Evolutionary conservation across 2,329 filamentous ascomycete genomes (phyloP).

Genomic region (Neodidymelliopsis sp.): DNA sequence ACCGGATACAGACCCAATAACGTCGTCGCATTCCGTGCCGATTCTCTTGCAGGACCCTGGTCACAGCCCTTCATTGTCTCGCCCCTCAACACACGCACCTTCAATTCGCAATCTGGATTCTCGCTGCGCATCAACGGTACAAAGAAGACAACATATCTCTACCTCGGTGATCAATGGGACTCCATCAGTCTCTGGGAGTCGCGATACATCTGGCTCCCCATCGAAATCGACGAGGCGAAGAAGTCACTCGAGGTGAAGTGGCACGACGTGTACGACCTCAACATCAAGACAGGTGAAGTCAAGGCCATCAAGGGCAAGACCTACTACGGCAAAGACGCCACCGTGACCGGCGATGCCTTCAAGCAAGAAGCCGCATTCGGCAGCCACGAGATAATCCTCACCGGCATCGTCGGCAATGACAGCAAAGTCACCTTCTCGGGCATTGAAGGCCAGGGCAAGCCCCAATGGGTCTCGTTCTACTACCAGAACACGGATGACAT

Average conservation of each 20-base stretch:
- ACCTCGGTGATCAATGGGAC: conserved; percentile 63
- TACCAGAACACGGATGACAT: conserved; percentile 68
- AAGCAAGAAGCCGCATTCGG: conserved; percentile 65
- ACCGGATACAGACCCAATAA: conserved; percentile 70
- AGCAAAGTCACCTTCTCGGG: conserved; percentile 61
- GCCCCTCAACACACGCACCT: conserved; percentile 60
- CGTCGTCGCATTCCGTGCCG: conserved; percentile 64
- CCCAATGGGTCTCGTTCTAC: conserved; percentile 66
- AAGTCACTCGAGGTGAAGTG: conserved; percentile 60
- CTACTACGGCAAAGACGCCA: conserved; percentile 58
- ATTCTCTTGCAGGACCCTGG: conserved; percentile 60
- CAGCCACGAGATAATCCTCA: conserved; percentile 56
- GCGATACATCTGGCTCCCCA: conserved; percentile 65
- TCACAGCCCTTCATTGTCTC: conserved; percentile 63
- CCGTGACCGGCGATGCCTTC: conserved; percentile 57
- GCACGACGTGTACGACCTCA: conserved; percentile 64
- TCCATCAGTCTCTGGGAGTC: conserved; percentile 65
- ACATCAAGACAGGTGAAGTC: conserved; percentile 61
- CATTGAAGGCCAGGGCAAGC: conserved; percentile 59
- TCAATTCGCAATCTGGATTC: conserved; percentile 63
- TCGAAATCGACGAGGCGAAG: conserved; percentile 60
- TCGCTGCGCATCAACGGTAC: conserved; percentile 57
- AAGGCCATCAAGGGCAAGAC: conserved; percentile 56
- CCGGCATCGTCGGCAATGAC: conserved; percentile 63
- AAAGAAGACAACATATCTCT: conserved; percentile 60